phyloP scores from a whole-genome alignment of 495 filamentous ascomycete genomes.

The Hypoxylon subgilvum region DNA sequence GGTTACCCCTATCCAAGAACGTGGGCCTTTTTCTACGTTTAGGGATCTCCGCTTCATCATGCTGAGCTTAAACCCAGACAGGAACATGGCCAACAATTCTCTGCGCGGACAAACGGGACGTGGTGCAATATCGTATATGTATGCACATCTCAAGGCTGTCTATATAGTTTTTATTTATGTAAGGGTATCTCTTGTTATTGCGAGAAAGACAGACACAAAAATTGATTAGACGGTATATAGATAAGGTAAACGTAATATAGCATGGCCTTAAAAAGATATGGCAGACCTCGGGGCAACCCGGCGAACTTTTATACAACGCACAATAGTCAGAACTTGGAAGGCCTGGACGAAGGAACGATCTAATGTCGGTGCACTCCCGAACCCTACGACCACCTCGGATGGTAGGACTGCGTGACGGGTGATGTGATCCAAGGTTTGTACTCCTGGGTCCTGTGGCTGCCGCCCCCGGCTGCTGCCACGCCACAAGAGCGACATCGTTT shows the following conservation, averaged over 20 bases:
- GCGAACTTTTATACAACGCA: background rate
- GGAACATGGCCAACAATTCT: no score
- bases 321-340: background rate
- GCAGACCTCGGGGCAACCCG: background rate
- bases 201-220: background rate
- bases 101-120: no score
- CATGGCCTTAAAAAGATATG: background rate
- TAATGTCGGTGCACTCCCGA: background rate
- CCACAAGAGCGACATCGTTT: background rate
- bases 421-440: background rate
- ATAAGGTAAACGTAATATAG: background rate
- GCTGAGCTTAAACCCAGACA: background rate
- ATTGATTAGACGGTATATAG: conserved; percentile 8
- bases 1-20: background rate
- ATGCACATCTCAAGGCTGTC: background rate
- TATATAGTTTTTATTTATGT: background rate
- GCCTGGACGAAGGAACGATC: background rate
- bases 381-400: background rate
- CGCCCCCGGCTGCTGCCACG: no score
- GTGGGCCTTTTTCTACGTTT: no score
- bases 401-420: no score
- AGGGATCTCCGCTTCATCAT: background rate
- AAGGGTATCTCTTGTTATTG: conserved; percentile 2
- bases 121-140: background rate
- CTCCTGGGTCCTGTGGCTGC: background rate